phyloP scores from a whole-genome alignment of 2,329 filamentous ascomycete genomes.

The Domatiomyces globalis region DNA sequence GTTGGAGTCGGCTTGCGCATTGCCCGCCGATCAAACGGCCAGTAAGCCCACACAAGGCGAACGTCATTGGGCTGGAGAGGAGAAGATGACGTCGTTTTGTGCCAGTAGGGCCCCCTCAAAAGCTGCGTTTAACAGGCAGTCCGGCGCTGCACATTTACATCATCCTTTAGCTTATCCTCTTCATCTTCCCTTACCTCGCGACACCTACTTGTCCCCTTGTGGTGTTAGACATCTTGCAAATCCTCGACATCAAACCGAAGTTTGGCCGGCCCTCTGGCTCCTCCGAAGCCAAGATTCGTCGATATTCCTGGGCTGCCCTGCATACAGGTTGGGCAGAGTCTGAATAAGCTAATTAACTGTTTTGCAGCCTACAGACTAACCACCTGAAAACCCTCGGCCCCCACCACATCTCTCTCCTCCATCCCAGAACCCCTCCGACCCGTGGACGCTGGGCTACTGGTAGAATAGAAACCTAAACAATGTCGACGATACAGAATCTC shows the following conservation, averaged over 20 bases:
- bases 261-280: background rate
- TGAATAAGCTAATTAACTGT: background rate
- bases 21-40: too few relatives aligned
- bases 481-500: slow-evolving; percentile 74
- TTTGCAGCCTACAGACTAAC: background rate
- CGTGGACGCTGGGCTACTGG: background rate
- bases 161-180: background rate
- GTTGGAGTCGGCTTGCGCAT: too few relatives aligned
- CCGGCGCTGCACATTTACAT: background rate
- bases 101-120: too few relatives aligned
- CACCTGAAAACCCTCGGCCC: background rate
- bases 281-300: background rate
- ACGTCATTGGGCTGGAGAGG: too few relatives aligned
- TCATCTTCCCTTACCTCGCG: background rate
- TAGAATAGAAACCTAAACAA: slow-evolving; percentile 18
- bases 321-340: background rate
- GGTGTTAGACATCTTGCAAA: background rate
- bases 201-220: background rate
- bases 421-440: too few relatives aligned
- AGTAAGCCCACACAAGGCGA: too few relatives aligned
- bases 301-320: background rate
- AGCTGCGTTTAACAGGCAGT: background rate
- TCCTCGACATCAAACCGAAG: background rate
- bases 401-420: too few relatives aligned
- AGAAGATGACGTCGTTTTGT: too few relatives aligned